Evolutionary conservation across 495 filamentous ascomycete species (phyloP), one percentile per base, ranked within the genome.

Genomic region (Tuber umbilicatum): DNA sequence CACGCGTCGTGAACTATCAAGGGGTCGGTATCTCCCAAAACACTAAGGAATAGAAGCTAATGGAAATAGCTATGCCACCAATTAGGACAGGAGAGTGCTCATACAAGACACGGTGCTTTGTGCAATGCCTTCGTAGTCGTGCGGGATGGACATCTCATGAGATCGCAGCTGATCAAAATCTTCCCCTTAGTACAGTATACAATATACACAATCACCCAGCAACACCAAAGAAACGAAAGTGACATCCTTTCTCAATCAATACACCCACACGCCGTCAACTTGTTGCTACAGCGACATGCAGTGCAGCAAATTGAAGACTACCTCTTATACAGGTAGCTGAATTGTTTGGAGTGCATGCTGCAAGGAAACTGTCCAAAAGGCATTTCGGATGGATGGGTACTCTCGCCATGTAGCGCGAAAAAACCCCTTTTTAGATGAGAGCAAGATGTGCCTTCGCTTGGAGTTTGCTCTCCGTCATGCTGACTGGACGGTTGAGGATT

Each of bases 241-340:
- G 38, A 12, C 7, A 27, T 39, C 39, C 5, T 27, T 31, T 71
- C 19, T 70, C 41, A 17, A 27, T 68, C 14, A 43, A 69, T 55
- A 70, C 69, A 0, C 38, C 45, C 6, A 69, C 45, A 35, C 38
- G 47, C 2, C 17, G 19, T 37, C 19, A 5, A 39, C 39, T 74
- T 5, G n/a, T 74, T 21, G 40, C 35, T 70, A 71, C 45, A 19
- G 69, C 43, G 10, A 76, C 67, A 7, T 43, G 31, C 10, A 73
- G 42, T 40, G 70, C 72, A 19, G 37, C 41, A n/a, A 43, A 42
- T 45, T 23, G 31, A 23, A 23, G 43, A 37, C 41, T 60, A 70
- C 31, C 75, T 39, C 68, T 60, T 19, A 23, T 64, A 50, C 43
- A 74, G 23, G 43, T 76, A n/a, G n/a, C n/a, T n/a, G n/a, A n/a